Conservation (phyloP, 352 stramenopile species). For the Phytophthora brassicae region DNA sequence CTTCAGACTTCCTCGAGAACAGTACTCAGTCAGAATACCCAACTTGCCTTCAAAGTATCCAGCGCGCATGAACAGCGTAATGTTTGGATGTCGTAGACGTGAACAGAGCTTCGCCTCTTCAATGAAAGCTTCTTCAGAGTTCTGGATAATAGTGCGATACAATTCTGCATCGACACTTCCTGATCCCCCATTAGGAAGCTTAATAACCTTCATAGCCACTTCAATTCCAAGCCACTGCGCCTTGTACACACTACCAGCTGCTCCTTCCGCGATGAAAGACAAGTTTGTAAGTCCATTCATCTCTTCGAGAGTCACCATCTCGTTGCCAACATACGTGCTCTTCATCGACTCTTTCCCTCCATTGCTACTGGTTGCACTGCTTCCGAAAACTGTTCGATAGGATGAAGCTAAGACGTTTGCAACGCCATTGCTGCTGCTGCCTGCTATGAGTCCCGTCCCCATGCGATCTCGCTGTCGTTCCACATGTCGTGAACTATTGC, state of each 20-base stretch:
- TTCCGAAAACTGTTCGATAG: conserved; percentile 42
- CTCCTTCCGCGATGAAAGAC: conserved; percentile 60
- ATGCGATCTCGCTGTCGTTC: conserved; percentile 36
- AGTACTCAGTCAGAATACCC: conserved; percentile 73
- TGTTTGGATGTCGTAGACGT: conserved; percentile 64
- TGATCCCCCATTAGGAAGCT: conserved; percentile 50
- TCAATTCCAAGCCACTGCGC: conserved; percentile 74
- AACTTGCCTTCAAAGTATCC: conserved; percentile 68
- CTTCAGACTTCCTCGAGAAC: conserved; percentile 66
- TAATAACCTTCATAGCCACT: conserved; percentile 75
- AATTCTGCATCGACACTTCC: conserved; percentile 45
- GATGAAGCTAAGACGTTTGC: conserved; percentile 41
- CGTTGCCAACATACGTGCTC: conserved; percentile 45
- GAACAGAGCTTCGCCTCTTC: conserved; percentile 65
- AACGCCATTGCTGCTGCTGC: conserved; percentile 24
- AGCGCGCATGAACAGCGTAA: conserved; percentile 69
- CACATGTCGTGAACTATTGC: conserved; percentile 29
- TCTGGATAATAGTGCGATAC: conserved; percentile 72
- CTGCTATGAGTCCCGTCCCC: conserved; percentile 23
- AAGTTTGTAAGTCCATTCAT: conserved; percentile 60
- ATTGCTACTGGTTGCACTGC: conserved; percentile 31
- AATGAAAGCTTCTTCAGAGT: conserved; percentile 65
- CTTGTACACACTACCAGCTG: conserved; percentile 63
- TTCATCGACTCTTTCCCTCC: conserved; percentile 45
- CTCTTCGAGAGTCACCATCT: conserved; percentile 55